Conservation (phyloP, 2,329 filamentous ascomycete species). For the Fusarium euwallaceae region DNA sequence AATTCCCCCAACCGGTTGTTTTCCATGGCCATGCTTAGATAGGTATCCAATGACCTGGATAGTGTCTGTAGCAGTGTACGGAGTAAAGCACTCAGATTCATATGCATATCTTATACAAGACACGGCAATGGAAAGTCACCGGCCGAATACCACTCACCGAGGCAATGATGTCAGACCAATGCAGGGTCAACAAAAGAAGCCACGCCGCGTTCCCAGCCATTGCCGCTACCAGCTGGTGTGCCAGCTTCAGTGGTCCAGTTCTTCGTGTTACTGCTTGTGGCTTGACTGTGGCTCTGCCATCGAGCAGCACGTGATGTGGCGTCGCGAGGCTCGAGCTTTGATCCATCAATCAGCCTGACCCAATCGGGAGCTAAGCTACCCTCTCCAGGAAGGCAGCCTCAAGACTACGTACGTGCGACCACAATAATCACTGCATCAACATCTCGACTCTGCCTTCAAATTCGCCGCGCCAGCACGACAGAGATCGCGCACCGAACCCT, state of each 20-base stretch:
- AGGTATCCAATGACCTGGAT: background rate
- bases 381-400: conserved; percentile 49
- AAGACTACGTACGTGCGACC: conserved; percentile 49
- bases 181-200: conserved; percentile 7
- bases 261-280: conserved; percentile 24
- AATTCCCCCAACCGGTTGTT: background rate
- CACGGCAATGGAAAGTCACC: background rate
- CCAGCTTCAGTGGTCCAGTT: background rate
- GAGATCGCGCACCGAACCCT: conserved; percentile 27
- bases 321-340: conserved; percentile 33
- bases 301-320: conserved; percentile 32
- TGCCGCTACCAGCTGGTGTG: background rate
- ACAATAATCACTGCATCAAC: conserved; percentile 41
- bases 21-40: background rate
- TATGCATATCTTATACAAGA: background rate
- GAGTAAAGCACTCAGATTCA: background rate
- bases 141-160: background rate
- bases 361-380: conserved; percentile 49
- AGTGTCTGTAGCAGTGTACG: background rate
- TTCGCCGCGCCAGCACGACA: conserved; percentile 36
- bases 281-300: conserved; percentile 21
- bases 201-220: conserved; percentile 7
- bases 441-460: conserved; percentile 32
- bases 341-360: conserved; percentile 31
- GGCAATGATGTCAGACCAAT: conserved; percentile 29